phyloP scores from a whole-genome alignment of 371 early-diverging fungal species.

The Rhizomucor pusillus region DNA sequence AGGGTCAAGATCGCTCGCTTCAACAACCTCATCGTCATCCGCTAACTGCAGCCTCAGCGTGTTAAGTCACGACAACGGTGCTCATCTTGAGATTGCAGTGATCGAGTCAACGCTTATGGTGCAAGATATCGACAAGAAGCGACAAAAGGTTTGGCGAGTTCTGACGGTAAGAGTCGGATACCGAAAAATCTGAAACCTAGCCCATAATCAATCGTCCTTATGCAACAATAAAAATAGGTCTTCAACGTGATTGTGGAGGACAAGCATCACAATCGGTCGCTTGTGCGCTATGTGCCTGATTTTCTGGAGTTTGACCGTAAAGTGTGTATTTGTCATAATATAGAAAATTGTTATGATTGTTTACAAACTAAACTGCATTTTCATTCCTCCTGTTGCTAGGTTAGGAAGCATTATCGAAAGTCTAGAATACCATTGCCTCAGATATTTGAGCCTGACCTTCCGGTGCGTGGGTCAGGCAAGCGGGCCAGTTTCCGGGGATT shows the following conservation, averaged over 20 bases:
- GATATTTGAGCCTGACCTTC: constrained; percentile 9
- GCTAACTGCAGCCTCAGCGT: constrained; percentile 4
- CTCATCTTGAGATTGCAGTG: constrained; percentile 28
- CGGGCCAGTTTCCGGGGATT: background rate
- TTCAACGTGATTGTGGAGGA: constrained; percentile 58
- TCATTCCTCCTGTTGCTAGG: constrained; percentile 11
- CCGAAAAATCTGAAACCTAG: constrained; percentile 20
- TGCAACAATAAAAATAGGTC: constrained; percentile 32
- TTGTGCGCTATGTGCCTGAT: constrained; percentile 57
- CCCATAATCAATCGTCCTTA: constrained; percentile 13
- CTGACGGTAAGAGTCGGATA: constrained; percentile 22
- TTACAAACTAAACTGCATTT: background rate
- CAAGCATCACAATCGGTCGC: constrained; percentile 36
- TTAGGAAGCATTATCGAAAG: constrained; percentile 29
- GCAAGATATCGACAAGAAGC: constrained; percentile 18
- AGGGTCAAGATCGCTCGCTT: background rate
- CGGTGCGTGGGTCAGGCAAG: constrained; percentile 6
- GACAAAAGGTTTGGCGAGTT: constrained; percentile 22
- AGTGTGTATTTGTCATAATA: constrained; percentile 22
- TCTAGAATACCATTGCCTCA: constrained; percentile 26
- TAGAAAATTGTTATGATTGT: background rate
- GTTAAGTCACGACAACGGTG: constrained; percentile 7
- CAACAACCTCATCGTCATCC: constrained; percentile 1
- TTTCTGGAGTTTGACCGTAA: constrained; percentile 60
- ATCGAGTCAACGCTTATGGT: constrained; percentile 32